Percentiles rank a stretch among this genome's conserved stretches.
These are phyloP conservation scores for Termitomyces sp. DNA, from an alignment of 768 basidiomycete genomes.

Conservation along the genomic window DNA sequence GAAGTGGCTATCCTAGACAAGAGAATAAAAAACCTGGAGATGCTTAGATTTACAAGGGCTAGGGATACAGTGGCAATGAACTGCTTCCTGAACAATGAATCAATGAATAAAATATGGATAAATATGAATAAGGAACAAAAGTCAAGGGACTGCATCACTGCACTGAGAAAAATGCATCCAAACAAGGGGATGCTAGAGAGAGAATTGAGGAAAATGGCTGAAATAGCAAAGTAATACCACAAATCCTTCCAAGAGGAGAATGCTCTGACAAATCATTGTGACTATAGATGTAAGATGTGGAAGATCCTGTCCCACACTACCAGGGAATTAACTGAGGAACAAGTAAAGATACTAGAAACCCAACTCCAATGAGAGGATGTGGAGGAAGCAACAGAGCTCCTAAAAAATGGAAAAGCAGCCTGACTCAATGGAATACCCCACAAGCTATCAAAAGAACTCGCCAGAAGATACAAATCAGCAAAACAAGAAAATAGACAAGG, in stretches of 20 bases:
- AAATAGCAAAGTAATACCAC: conserved; percentile 3
- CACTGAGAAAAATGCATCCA: neutral
- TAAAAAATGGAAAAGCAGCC: conserved; percentile 15
- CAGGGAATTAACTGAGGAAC: neutral
- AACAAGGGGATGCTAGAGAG: neutral
- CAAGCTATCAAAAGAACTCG: neutral
- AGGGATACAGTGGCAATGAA: no score
- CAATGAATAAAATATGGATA: conserved; percentile 10
- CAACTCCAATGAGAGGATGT: neutral
- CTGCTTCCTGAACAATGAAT: conserved; percentile 11
- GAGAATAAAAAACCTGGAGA: no score
- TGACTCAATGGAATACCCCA: no score
- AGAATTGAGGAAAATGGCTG: conserved; percentile 1
- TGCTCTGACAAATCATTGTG: neutral
- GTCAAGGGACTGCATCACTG: conserved; percentile 14
- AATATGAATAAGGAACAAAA: conserved; percentile 8
- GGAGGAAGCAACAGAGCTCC: neutral
- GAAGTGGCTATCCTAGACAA: no score
- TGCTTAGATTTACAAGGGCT: no score
- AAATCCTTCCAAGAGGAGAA: conserved; percentile 1
- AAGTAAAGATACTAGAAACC: neutral
- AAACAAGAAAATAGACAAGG: neutral
- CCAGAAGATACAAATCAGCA: neutral
- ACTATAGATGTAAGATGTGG: neutral
- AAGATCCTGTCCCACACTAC: neutral